Evolutionary conservation across 2,329 filamentous ascomycete genomes (phyloP).

Genomic region (Colletotrichum sansevieriae): DNA sequence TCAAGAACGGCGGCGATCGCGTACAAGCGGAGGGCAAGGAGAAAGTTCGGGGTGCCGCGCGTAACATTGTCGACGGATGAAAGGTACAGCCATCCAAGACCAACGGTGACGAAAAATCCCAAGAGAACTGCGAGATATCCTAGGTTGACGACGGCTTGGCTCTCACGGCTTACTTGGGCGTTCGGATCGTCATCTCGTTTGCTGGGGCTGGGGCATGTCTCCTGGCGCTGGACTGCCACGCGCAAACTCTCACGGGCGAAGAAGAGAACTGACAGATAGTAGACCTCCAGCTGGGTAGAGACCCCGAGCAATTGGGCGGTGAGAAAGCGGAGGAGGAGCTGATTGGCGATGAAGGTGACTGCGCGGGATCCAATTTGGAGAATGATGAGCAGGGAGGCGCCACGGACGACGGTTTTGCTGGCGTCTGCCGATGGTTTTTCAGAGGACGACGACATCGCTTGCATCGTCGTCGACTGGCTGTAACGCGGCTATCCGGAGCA

Average conservation of each 20-base stretch:
- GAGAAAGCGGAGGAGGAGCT: constrained; percentile 87
- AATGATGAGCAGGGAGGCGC: constrained; percentile 87
- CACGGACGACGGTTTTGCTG: constrained; percentile 65
- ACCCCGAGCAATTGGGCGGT: constrained; percentile 88
- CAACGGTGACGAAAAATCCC: constrained; percentile 73
- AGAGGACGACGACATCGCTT: constrained; percentile 15
- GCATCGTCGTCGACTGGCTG: background rate
- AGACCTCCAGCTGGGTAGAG: constrained; percentile 91
- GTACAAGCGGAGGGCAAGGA: constrained; percentile 66
- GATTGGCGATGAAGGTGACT: constrained; percentile 92
- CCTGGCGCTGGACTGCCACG: constrained; percentile 88
- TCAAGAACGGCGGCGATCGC: constrained; percentile 75
- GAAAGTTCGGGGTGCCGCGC: constrained; percentile 74
- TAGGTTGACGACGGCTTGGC: constrained; percentile 88
- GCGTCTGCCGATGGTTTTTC: constrained; percentile 24
- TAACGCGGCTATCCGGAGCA: background rate
- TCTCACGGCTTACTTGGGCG: constrained; percentile 53
- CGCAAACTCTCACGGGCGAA: constrained; percentile 93
- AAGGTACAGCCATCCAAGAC: constrained; percentile 78
- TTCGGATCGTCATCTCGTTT: constrained; percentile 44
- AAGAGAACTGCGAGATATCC: constrained; percentile 83
- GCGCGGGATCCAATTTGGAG: constrained; percentile 90
- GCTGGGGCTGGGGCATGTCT: constrained; percentile 32
- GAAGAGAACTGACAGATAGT: constrained; percentile 92
- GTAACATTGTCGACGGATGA: constrained; percentile 61